Base-by-base conservation (phyloP, 441 rosid genomes). In the Gossypium davidsonii region DNA sequence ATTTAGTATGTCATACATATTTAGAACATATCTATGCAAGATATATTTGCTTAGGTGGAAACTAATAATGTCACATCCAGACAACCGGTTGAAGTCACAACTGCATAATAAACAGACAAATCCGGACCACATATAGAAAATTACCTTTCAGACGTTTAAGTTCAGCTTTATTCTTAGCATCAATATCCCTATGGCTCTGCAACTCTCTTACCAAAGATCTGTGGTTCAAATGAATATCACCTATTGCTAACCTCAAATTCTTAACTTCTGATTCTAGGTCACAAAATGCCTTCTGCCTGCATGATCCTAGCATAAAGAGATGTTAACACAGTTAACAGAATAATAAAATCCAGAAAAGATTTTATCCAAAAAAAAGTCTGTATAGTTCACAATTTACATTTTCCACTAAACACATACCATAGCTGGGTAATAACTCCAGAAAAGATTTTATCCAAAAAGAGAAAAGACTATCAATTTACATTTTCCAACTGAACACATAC, bases 91-190 rank as follows among this genome's bases (percentile, higher is more conserved):
- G 9, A 53, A 31, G 73, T 11, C 62, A 31, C 28, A 53, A 18
- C 10, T 37, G 51, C 62, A 49, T 49, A 64, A 31, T 46, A 34
- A 25, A 46, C 53, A 51, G 60, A 61, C 63, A 14, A 31, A n/a
- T 62, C 52, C 12, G 49, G 14, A 57, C 15, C 39, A 51, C 70
- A 10, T 57, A 49, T 28, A 73, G 20, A 70, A 53, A 53, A 49
- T 73, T 86, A 96, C 99, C 98, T 85, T 87, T 88, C 74, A 91
- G 78, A 67, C 77, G 83, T 76, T 78, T 87, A 60, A 93, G 85
- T 80, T 85, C 88, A 23, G 89, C 92, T 82, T 85, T 89, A 79
- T 82, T 86, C 81, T 83, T 91, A 6, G 90, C 94, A 84, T 87
- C 88, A 44, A 72, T 76, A 72, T 91, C 97, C 68, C 78, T 86